phyloP scores from a whole-genome alignment of 2,329 filamentous ascomycete genomes.

The Exophiala viscosa region DNA sequence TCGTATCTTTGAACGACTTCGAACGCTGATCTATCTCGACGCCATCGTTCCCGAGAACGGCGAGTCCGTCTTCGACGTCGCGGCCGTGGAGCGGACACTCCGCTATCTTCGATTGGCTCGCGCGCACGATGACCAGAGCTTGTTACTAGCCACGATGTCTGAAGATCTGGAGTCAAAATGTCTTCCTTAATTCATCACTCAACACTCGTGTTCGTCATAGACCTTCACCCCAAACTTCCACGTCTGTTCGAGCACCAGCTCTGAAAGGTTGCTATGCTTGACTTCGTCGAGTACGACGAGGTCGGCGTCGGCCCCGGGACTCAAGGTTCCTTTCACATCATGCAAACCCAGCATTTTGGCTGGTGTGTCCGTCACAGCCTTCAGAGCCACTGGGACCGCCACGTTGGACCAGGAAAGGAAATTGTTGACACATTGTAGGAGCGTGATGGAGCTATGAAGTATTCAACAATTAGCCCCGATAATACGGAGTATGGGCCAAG shows the following conservation, averaged over 20 bases:
- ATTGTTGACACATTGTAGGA: slow-evolving; percentile 76
- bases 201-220: background rate
- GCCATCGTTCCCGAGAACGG: no score
- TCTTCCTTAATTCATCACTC: background rate
- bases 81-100: no score
- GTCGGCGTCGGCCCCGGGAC: slow-evolving; percentile 61
- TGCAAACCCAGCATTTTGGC: slow-evolving; percentile 64
- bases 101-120: no score
- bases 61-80: no score
- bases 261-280: slow-evolving; percentile 37
- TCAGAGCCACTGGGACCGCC: slow-evolving; percentile 63
- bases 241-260: slow-evolving; percentile 66
- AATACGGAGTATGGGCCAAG: no score
- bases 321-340: slow-evolving; percentile 63
- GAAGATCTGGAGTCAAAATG: no score
- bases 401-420: slow-evolving; percentile 71
- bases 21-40: no score
- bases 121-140: no score
- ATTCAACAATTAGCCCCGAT: slow-evolving; percentile 60
- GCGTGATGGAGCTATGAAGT: slow-evolving; percentile 61
- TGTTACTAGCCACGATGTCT: no score
- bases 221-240: slow-evolving; percentile 65
- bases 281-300: slow-evolving; percentile 60
- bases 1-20: no score
- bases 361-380: slow-evolving; percentile 70